Evolutionary conservation across 179 eudicot species (phyloP).

Genomic region (Spergularia azorica): DNA sequence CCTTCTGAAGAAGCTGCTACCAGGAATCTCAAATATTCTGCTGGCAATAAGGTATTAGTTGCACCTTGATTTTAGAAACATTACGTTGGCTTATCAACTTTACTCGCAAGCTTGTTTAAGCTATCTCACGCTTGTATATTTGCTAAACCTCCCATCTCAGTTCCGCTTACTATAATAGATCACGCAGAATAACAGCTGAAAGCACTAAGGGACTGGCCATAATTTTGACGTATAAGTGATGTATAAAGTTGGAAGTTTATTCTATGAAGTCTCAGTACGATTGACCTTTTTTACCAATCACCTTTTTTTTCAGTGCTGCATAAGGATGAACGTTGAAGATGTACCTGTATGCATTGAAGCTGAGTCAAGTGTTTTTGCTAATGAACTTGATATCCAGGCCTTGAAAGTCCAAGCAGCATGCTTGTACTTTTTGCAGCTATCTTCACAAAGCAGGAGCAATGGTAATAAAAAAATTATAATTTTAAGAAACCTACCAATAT

Average conservation of each 20-base stretch:
- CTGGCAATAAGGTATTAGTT: slow-evolving; percentile 35
- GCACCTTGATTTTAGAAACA: slow-evolving; percentile 16
- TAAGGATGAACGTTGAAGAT: slow-evolving; percentile 61
- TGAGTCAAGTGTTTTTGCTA: slow-evolving; percentile 41
- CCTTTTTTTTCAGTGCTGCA: slow-evolving; percentile 46
- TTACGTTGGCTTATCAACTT: background rate
- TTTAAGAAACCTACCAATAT: background rate
- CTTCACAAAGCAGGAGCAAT: slow-evolving; percentile 59
- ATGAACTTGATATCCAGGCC: slow-evolving; percentile 56
- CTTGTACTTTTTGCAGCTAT: slow-evolving; percentile 69
- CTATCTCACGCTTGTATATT: background rate
- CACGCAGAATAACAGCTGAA: too few relatives aligned
- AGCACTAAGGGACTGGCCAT: too few relatives aligned
- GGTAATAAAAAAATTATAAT: slow-evolving; percentile 41
- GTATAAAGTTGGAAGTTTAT: background rate
- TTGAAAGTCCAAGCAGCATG: slow-evolving; percentile 84
- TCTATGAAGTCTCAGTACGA: background rate
- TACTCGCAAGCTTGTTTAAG: background rate
- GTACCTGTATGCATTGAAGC: slow-evolving; percentile 46
- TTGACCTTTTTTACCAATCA: background rate
- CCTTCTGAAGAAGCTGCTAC: slow-evolving; percentile 39
- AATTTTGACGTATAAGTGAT: background rate
- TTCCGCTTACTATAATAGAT: background rate
- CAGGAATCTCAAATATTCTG: slow-evolving; percentile 34
- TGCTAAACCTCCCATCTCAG: background rate